A percentile compares a stretch with the other conserved stretches of the same genome.
Evolutionary conservation across 352 stramenopile genomes (phyloP).

Genomic region (Pythium chondricola): DNA sequence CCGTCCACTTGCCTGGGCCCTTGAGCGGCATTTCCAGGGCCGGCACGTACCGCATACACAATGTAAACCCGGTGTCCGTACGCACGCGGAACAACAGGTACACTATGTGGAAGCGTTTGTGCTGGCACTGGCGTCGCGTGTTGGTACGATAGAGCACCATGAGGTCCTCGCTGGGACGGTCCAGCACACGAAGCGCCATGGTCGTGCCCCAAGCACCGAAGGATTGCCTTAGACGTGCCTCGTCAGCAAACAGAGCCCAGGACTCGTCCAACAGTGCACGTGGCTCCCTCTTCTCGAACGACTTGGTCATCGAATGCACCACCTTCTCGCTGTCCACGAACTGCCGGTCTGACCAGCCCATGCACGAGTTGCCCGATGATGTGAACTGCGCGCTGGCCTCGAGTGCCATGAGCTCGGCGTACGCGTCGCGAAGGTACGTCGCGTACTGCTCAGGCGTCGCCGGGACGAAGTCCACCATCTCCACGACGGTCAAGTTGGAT

Average conservation of each 20-base stretch:
- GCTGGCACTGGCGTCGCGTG: conserved; percentile 25
- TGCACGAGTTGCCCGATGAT: conserved; percentile 7
- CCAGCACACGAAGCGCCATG: conserved; percentile 32
- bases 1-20: conserved; percentile 5
- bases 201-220: conserved; percentile 3
- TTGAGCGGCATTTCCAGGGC: conserved; percentile 8
- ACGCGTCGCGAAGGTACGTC: conserved; percentile 6
- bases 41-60: conserved; percentile 44
- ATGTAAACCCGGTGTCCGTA: conserved; percentile 45
- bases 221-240: conserved; percentile 8
- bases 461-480: background rate
- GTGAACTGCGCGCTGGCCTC: conserved; percentile 6
- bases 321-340: conserved; percentile 29
- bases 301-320: conserved; percentile 63
- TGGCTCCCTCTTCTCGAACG: conserved; percentile 33
- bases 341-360: conserved; percentile 57
- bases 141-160: conserved; percentile 43
- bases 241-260: conserved; percentile 40
- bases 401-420: conserved; percentile 3
- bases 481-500: background rate
- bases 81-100: conserved; percentile 63
- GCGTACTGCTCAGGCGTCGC: conserved; percentile 2
- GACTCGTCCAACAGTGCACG: conserved; percentile 37
- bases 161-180: conserved; percentile 55
- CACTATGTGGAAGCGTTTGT: conserved; percentile 37